Base-by-base conservation (phyloP, 2,329 filamentous ascomycete genomes). In the Aspergillus amoenus region DNA sequence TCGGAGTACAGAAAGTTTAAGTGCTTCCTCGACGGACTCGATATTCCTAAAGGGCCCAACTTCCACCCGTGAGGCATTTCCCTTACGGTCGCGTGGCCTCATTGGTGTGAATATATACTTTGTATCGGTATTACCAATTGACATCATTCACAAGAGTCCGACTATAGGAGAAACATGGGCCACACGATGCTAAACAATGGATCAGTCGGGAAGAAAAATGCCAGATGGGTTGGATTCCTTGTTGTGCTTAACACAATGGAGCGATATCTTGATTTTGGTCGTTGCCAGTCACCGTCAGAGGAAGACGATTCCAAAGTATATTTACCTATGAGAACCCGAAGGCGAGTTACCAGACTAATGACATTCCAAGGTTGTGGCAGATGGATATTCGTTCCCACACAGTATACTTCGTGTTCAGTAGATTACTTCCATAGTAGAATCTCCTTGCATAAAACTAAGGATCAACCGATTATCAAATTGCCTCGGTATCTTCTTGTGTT, bases 71-170 rank as follows among this genome's bases (percentile, higher is more conserved):
- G 39, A 55, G 54, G 43, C 30, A 30, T 41, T 32, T 49, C 32
- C 21, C 21, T 17, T 32, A 32, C 47, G n/a, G 34, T 45, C 41
- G 41, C 50, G 41, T 39, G 21, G n/a, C 42, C 37, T 17, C 13
- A 30, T 45, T 30, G 22, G 24, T 9, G 43, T 17, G 9, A 45
- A 45, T 45, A 45, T 45, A 45, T 45, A 30, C 43, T 45, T 7
- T 47, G 51, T 54, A 54, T 46, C 41, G 22, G n/a, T 41, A 41
- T 40, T 41, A 54, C 51, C 30, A 39, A 53, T 45, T 54, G 51
- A 54, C 51, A 54, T 54, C 51, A 54, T 54, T 42, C 22, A 41
- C 43, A 21, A 8, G 11, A 15, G n/a, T 22, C 42, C 30, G 11
- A n/a, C 32, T 34, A 24, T 39, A 30, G 17, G 27, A 21, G 15